phyloP scores from a whole-genome alignment of 305 asterid species.

The Solanum hybrid region DNA sequence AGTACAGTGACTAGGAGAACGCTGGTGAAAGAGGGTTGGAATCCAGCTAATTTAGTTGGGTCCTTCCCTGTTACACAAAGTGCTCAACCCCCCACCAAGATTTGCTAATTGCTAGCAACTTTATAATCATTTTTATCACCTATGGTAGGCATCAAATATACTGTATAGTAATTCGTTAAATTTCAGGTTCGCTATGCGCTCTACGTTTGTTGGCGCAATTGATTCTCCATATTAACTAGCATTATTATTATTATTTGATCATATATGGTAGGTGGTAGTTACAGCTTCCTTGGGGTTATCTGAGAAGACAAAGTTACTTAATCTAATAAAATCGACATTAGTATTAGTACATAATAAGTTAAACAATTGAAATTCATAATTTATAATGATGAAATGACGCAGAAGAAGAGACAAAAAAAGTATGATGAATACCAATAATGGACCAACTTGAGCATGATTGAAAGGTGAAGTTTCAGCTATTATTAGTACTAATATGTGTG shows the following conservation, averaged over 20 bases:
- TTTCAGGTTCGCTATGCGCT: background rate
- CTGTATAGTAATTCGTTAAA: background rate
- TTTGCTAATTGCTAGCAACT: background rate
- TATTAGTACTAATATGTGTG: background rate
- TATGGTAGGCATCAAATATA: background rate
- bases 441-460: background rate
- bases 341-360: background rate
- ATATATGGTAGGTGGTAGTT: background rate
- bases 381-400: background rate
- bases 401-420: slow-evolving; percentile 5
- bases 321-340: background rate
- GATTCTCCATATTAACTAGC: background rate
- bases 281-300: background rate
- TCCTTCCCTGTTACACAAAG: background rate
- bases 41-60: background rate
- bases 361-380: background rate
- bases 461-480: background rate
- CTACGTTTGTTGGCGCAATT: background rate
- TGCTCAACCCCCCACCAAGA: background rate
- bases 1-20: background rate
- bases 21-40: background rate
- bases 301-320: background rate
- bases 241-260: background rate
- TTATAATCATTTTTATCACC: background rate
- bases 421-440: background rate